A percentile compares a stretch with the other conserved stretches of the same genome.
Conservation (phyloP, 148 eudicot species). For the Fagopyrum esculentum region DNA sequence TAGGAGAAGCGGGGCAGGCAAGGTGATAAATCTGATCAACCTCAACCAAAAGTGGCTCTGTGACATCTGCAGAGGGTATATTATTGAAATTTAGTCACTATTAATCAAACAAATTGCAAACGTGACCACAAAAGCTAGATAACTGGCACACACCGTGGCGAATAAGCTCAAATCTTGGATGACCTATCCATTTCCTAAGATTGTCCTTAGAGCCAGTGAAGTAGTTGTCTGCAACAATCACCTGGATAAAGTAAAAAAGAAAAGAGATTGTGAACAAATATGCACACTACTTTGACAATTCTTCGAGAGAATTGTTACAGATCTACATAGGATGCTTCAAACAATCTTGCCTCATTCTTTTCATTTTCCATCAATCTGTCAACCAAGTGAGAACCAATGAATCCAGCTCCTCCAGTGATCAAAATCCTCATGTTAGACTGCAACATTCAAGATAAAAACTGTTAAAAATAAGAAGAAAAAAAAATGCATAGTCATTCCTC, state of each 20-base stretch:
- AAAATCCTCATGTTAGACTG: slow-evolving; percentile 95
- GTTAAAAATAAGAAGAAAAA: slow-evolving; percentile 2
- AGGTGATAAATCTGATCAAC: slow-evolving; percentile 98
- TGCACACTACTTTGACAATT: not conserved
- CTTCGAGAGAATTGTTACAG: not conserved
- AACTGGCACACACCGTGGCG: slow-evolving; percentile 59
- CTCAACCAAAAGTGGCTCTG: slow-evolving; percentile 79
- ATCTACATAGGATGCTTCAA: not conserved
- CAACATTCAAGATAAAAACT: slow-evolving; percentile 11
- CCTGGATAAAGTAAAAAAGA: slow-evolving; percentile 30
- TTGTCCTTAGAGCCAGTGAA: slow-evolving; percentile 94
- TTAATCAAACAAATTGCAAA: not conserved
- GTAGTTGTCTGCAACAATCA: slow-evolving; percentile 82
- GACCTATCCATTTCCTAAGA: slow-evolving; percentile 78
- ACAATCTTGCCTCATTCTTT: slow-evolving; percentile 67
- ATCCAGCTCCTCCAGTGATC: slow-evolving; percentile 95
- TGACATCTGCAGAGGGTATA: slow-evolving; percentile 55
- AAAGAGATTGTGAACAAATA: not conserved
- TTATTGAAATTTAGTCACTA: not conserved
- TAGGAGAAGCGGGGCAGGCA: slow-evolving; percentile 98
- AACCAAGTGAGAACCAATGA: slow-evolving; percentile 93
- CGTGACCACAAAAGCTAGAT: not conserved
- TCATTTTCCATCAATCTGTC: slow-evolving; percentile 88
- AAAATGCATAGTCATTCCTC: not conserved
- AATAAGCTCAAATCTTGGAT: slow-evolving; percentile 91